These are phyloP conservation scores for Diophrys appendiculata DNA, from an alignment of 73 alveolate genomes.

Conservation along the genomic window DNA sequence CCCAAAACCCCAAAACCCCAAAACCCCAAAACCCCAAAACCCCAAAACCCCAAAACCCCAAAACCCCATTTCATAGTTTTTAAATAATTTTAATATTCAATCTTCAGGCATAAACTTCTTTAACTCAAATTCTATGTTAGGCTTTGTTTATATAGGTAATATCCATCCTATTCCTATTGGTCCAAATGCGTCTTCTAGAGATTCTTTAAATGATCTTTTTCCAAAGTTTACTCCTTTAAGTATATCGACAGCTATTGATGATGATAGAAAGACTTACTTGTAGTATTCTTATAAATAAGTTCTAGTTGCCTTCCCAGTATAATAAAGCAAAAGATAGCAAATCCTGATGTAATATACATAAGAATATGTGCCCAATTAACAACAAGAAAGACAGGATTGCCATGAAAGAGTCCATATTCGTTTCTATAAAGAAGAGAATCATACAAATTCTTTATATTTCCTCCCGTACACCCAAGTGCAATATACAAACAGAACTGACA, in stretches of 20 bases:
- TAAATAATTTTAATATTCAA: too few species aligned
- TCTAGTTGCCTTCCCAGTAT: background rate
- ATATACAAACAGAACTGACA: constrained; percentile 62
- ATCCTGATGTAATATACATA: background rate
- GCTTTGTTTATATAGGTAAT: background rate
- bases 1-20: too few species aligned
- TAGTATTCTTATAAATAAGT: background rate
- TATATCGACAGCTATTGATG: background rate
- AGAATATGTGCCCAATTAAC: background rate
- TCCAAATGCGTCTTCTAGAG: background rate
- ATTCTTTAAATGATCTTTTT: background rate
- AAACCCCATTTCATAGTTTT: too few species aligned
- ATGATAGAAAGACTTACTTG: too few species aligned
- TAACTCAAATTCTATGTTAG: too few species aligned
- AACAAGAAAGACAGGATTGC: background rate
- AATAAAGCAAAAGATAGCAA: too few species aligned
- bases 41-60: too few species aligned
- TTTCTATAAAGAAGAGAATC: background rate
- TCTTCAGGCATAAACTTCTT: too few species aligned
- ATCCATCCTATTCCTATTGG: background rate
- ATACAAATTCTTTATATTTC: background rate
- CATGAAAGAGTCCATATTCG: background rate
- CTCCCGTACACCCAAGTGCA: constrained; percentile 13
- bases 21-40: too few species aligned
- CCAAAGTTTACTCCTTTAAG: background rate